These are phyloP conservation scores for Lignosus rhinocerotis DNA, from an alignment of 1,284 basidiomycete genomes.

Conservation along the genomic window DNA sequence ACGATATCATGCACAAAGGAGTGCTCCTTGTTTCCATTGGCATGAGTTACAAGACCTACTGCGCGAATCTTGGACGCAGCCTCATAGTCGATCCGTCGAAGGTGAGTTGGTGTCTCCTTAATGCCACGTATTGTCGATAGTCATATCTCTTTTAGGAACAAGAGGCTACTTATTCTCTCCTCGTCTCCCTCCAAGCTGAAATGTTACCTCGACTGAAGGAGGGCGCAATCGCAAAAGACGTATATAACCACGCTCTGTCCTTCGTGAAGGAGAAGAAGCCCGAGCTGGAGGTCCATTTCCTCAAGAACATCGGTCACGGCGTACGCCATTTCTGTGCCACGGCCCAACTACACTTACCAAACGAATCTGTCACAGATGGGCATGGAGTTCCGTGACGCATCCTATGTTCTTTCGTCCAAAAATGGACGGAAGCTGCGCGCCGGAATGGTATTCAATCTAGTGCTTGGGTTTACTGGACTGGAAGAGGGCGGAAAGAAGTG, in stretches of 20 bases:
- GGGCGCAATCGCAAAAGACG: constrained; percentile 76
- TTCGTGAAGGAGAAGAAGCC: constrained; percentile 79
- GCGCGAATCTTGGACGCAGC: constrained; percentile 88
- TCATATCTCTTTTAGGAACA: constrained; percentile 62
- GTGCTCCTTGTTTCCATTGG: constrained; percentile 90
- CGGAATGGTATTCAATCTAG: constrained; percentile 86
- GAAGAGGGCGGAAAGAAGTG: constrained; percentile 80
- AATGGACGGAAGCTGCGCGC: constrained; percentile 71
- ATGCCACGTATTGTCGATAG: background rate
- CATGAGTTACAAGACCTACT: constrained; percentile 92
- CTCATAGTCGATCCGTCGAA: constrained; percentile 94
- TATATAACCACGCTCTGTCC: constrained; percentile 78
- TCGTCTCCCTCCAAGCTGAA: constrained; percentile 81
- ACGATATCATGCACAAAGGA: constrained; percentile 87
- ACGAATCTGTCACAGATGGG: constrained; percentile 63
- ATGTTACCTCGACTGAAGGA: constrained; percentile 79
- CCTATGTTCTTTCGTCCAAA: constrained; percentile 83
- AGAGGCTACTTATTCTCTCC: constrained; percentile 82
- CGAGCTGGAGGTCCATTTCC: constrained; percentile 81
- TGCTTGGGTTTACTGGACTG: constrained; percentile 84
- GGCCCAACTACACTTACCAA: background rate
- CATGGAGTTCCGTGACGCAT: constrained; percentile 91
- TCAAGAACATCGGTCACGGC: constrained; percentile 91
- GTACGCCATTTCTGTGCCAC: constrained; percentile 42
- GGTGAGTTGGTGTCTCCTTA: constrained; percentile 43